A percentile compares a stretch with the other conserved stretches of the same genome.
phyloP scores from a whole-genome alignment of 139 green algal species.

The Chlorella sp. region DNA sequence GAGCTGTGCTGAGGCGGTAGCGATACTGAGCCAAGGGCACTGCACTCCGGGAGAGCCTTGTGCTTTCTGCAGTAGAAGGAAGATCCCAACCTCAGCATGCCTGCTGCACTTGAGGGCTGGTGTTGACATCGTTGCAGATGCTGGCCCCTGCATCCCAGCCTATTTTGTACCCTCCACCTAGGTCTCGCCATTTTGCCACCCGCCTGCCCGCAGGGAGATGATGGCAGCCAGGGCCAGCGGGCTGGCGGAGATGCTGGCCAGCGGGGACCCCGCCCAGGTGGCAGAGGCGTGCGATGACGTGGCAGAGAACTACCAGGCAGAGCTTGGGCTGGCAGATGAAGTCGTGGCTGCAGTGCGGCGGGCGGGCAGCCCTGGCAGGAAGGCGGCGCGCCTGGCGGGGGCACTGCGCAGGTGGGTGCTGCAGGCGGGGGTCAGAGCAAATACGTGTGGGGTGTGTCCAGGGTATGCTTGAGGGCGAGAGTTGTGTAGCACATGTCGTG shows the following conservation, averaged over 20 bases:
- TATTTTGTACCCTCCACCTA: too few relatives aligned
- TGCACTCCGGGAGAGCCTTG: too few relatives aligned
- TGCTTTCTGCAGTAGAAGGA: too few relatives aligned
- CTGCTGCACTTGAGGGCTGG: background rate
- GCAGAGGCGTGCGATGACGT: slow-evolving; percentile 12
- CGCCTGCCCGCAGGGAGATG: background rate
- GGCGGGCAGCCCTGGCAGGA: background rate
- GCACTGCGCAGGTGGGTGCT: background rate
- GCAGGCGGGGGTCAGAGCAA: background rate
- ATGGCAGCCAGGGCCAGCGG: background rate
- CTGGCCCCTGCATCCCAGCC: too few relatives aligned
- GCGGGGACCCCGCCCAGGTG: background rate
- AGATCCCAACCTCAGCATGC: background rate
- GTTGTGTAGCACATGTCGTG: background rate
- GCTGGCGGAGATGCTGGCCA: slow-evolving; percentile 7
- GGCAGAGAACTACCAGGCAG: slow-evolving; percentile 25
- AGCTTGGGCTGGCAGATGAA: background rate
- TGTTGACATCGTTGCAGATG: too few relatives aligned
- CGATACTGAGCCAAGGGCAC: background rate
- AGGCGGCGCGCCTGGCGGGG: slow-evolving; percentile 15
- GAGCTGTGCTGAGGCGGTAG: background rate
- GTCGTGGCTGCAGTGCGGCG: background rate
- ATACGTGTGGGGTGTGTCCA: background rate
- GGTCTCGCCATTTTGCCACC: too few relatives aligned
- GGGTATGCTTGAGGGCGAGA: background rate